phyloP scores from a whole-genome alignment of 352 stramenopile species.

The Phytophthora pisi region DNA sequence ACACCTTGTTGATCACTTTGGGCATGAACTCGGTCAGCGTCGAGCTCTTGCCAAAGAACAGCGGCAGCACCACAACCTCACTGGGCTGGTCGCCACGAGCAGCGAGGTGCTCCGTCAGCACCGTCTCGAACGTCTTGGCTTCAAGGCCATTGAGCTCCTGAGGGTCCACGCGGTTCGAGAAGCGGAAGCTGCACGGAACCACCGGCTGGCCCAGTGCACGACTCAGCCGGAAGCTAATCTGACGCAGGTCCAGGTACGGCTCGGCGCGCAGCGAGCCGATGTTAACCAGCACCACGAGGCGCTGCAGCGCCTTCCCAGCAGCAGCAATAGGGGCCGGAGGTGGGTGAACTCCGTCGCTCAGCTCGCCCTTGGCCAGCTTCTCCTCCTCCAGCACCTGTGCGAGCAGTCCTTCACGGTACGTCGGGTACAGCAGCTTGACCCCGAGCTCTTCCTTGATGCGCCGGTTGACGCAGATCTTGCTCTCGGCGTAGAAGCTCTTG shows the following conservation, averaged over 20 bases:
- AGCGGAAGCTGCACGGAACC: constrained; percentile 77
- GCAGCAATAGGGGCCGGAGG: constrained; percentile 5
- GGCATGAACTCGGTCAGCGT: constrained; percentile 83
- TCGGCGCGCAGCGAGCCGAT: constrained; percentile 77
- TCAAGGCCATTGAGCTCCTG: constrained; percentile 63
- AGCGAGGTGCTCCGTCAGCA: constrained; percentile 54
- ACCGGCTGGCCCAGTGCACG: constrained; percentile 57
- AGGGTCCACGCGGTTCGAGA: constrained; percentile 73
- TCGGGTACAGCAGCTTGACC: constrained; percentile 72
- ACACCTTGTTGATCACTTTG: constrained; percentile 55
- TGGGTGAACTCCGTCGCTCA: constrained; percentile 4
- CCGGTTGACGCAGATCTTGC: constrained; percentile 78
- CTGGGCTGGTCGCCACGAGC: constrained; percentile 19
- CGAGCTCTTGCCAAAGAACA: constrained; percentile 82
- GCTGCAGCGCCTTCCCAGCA: constrained; percentile 4
- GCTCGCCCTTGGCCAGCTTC: constrained; percentile 8
- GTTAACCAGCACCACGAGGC: constrained; percentile 69
- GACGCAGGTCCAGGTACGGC: constrained; percentile 74
- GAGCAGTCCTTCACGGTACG: constrained; percentile 82
- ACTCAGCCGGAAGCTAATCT: constrained; percentile 73
- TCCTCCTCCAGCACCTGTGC: constrained; percentile 85
- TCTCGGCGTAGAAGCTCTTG: constrained; percentile 88
- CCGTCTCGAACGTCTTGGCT: constrained; percentile 71
- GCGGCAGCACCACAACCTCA: constrained; percentile 67
- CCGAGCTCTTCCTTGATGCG: constrained; percentile 80